These are phyloP conservation scores for Flaveria floridana DNA, from an alignment of 140 eudicot genomes.

Conservation along the genomic window DNA sequence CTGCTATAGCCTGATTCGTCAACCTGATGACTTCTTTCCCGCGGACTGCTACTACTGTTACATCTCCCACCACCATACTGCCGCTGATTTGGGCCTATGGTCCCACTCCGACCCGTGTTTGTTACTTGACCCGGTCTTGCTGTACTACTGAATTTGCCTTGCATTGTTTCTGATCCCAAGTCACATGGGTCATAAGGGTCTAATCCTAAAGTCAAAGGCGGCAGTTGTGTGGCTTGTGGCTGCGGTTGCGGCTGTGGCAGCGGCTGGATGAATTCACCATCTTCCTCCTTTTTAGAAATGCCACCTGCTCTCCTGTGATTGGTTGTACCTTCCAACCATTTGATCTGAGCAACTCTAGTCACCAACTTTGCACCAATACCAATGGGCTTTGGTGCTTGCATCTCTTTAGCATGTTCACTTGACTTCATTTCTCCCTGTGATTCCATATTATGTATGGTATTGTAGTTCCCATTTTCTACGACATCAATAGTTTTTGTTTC, in stretches of 20 bases:
- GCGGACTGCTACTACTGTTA: conserved; percentile 47
- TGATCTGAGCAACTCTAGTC: conserved; percentile 29
- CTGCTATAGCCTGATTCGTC: conserved; percentile 51
- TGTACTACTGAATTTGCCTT: conserved; percentile 21
- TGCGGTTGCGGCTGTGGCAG: conserved; percentile 12
- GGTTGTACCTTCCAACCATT: conserved; percentile 33
- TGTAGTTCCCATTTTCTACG: conserved; percentile 36
- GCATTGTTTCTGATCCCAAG: conserved; percentile 34
- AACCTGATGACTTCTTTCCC: conserved; percentile 37
- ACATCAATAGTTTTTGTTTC: conserved; percentile 35
- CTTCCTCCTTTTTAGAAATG: conserved; percentile 15
- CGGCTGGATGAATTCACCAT: conserved; percentile 15
- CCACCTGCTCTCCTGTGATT: conserved; percentile 22
- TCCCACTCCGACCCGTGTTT: conserved; percentile 27
- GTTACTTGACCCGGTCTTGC: conserved; percentile 44
- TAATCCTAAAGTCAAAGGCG: conserved; percentile 40
- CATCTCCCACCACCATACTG: conserved; percentile 45
- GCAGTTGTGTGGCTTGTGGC: conserved; percentile 13
- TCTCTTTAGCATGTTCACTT: conserved; percentile 20
- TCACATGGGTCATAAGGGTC: conserved; percentile 38
- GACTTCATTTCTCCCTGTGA: conserved; percentile 15
- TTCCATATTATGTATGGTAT: conserved; percentile 11
- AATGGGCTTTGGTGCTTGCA: conserved; percentile 29
- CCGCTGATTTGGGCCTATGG: conserved; percentile 37
- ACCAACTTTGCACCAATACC: conserved; percentile 35